These are phyloP conservation scores for Coniferiporia weirii DNA, from an alignment of 1,284 basidiomycete species.

Conservation along the genomic window DNA sequence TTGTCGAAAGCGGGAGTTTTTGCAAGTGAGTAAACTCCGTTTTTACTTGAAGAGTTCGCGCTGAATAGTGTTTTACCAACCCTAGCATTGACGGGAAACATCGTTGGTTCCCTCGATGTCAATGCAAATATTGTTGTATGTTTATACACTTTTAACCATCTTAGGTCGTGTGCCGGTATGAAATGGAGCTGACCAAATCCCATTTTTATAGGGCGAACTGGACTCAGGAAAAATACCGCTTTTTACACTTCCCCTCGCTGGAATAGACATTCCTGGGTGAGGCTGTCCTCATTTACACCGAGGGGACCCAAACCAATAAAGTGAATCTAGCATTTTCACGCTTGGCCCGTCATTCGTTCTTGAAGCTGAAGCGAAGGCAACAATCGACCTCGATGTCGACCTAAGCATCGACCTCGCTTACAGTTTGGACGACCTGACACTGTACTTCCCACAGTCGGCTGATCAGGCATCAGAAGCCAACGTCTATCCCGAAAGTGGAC, in stretches of 20 bases:
- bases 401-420: constrained; percentile 10
- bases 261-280: constrained; percentile 37
- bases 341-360: constrained; percentile 32
- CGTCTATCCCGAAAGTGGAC: constrained; percentile 28
- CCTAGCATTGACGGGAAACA: constrained; percentile 23
- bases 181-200: background rate
- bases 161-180: background rate
- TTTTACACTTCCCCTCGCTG: constrained; percentile 35
- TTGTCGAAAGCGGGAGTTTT: constrained; percentile 30
- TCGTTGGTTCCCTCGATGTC: constrained; percentile 32
- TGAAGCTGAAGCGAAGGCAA: constrained; percentile 23
- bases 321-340: constrained; percentile 1
- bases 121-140: constrained; percentile 25
- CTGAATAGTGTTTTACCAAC: background rate
- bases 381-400: constrained; percentile 8
- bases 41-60: background rate
- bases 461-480: constrained; percentile 10
- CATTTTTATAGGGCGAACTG: background rate
- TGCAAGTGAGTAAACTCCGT: constrained; percentile 20
- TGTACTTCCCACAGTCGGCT: constrained; percentile 9
- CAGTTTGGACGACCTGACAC: background rate
- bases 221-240: constrained; percentile 21
- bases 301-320: background rate
- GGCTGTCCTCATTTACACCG: constrained; percentile 1
- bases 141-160: background rate